Evolutionary conservation across 73 alveolate genomes (phyloP), one percentile per base, ranked within the genome.

Genomic region (Uronychia setigera): DNA sequence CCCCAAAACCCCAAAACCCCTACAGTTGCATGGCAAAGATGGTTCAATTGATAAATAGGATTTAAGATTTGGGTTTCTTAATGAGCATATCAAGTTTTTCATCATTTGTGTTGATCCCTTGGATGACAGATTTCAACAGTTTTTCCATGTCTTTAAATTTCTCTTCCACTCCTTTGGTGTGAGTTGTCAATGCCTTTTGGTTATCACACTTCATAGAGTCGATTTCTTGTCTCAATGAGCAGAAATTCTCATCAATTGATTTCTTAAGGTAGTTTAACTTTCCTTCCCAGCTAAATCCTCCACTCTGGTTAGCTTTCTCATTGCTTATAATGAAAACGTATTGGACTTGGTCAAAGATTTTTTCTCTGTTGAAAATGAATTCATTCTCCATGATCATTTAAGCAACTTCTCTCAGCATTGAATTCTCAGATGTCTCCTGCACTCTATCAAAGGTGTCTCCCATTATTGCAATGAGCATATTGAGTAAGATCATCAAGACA

Each of bases 381-480:
- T 81, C 88, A 35, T 81, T 81, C 75, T 81, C 88, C 0, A 81
- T 31, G 82, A 81, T 81, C 67, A 81, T 81, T 26, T 5, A 1
- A 1, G 88, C 81, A 1, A 59, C 29, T 59, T 81, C 88, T 60
- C 60, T 58, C 31, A 81, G 33, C 74, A 59, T 59, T 31, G 29
- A n/a, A 32, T 28, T 31, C 46, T 88, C 91, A 0, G 80, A 28
- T n/a, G 80, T 82, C 33, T 74, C 84, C 33, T 86, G 77, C 0
- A 88, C 94, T 88, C 90, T 74, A 31, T 78, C 94, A 57, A 60
- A 88, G 26, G 94, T 82, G 78, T 81, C 94, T 29, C 82, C 86
- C 60, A 88, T 88, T 26, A 88, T 82, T 34, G 94, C 94, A 34
- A 88, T 88, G 26, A 88, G 90, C 75, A 88, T 13, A 60, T 88